phyloP scores from a whole-genome alignment of 495 filamentous ascomycete genomes.

The Talaromyces liani region DNA sequence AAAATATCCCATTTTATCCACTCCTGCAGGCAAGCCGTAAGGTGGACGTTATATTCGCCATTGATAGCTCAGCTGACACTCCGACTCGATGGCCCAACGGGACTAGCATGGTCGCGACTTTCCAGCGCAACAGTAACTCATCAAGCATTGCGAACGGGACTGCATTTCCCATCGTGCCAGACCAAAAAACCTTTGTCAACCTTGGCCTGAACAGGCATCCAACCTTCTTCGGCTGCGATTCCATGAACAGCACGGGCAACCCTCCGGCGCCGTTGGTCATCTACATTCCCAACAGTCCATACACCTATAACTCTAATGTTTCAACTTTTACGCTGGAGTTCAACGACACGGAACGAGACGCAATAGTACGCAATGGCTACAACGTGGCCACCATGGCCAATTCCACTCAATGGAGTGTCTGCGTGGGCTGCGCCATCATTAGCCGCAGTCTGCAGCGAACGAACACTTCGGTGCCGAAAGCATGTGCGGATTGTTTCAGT shows the following conservation, averaged over 20 bases:
- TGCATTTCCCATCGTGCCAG: slow-evolving; percentile 74
- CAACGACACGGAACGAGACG: slow-evolving; percentile 56
- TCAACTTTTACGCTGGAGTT: slow-evolving; percentile 64
- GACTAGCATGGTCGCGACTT: slow-evolving; percentile 73
- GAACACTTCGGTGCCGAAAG: slow-evolving; percentile 51
- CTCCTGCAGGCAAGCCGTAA: slow-evolving; percentile 70
- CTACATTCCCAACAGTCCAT: slow-evolving; percentile 86
- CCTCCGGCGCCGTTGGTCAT: slow-evolving; percentile 62
- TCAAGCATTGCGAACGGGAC: slow-evolving; percentile 68
- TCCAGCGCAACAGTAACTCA: slow-evolving; percentile 57
- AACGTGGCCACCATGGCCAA: slow-evolving; percentile 77
- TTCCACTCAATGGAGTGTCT: slow-evolving; percentile 67
- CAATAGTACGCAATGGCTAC: slow-evolving; percentile 77
- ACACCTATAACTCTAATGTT: slow-evolving; percentile 62
- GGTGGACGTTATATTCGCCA: slow-evolving; percentile 88
- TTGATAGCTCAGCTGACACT: slow-evolving; percentile 77
- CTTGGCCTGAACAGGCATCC: slow-evolving; percentile 76
- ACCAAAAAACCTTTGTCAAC: slow-evolving; percentile 80
- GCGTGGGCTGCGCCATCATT: slow-evolving; percentile 87
- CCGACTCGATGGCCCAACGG: slow-evolving; percentile 76
- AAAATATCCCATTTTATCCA: slow-evolving; percentile 84
- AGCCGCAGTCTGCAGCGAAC: slow-evolving; percentile 63
- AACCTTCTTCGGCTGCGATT: slow-evolving; percentile 89
- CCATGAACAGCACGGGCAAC: slow-evolving; percentile 42
- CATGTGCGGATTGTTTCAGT: slow-evolving; percentile 67